Percentiles rank a stretch among this genome's conserved stretches.
These are phyloP conservation scores for Pichia cactophila DNA, from an alignment of 1,139 yeast genomes.

Conservation along the genomic window DNA sequence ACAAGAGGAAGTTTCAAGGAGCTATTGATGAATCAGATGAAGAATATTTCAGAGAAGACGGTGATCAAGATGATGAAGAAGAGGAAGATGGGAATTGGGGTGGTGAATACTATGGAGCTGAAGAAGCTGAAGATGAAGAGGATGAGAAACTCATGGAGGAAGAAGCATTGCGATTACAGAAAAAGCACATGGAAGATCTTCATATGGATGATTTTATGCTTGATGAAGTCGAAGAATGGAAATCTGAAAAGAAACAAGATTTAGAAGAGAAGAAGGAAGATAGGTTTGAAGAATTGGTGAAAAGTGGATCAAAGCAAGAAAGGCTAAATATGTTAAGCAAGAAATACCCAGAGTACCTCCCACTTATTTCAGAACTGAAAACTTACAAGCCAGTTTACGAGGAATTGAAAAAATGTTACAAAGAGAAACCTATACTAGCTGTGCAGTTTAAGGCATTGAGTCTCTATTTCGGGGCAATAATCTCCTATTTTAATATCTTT, in stretches of 20 bases:
- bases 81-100: slow-evolving; percentile 66
- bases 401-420: slow-evolving; percentile 25
- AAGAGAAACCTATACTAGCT: slow-evolving; percentile 30
- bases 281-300: slow-evolving; percentile 16
- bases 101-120: slow-evolving; percentile 75
- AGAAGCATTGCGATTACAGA: slow-evolving; percentile 85
- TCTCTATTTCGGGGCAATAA: slow-evolving; percentile 67
- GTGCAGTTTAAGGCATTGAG: slow-evolving; percentile 63
- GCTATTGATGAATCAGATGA: slow-evolving; percentile 31
- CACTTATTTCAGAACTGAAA: slow-evolving; percentile 61
- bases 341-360: slow-evolving; percentile 80
- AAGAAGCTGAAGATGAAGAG: slow-evolving; percentile 56
- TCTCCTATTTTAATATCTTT: slow-evolving; percentile 70
- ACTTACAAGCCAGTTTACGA: slow-evolving; percentile 40
- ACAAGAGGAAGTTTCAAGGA: slow-evolving; percentile 27
- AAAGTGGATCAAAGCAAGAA: slow-evolving; percentile 35
- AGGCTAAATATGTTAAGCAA: slow-evolving; percentile 43
- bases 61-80: slow-evolving; percentile 29
- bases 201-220: slow-evolving; percentile 78
- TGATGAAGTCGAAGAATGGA: slow-evolving; percentile 77
- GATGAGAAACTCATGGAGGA: slow-evolving; percentile 73
- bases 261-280: slow-evolving; percentile 31
- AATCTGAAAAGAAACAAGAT: slow-evolving; percentile 30
- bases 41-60: slow-evolving; percentile 29
- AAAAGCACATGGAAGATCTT: slow-evolving; percentile 72